These are phyloP conservation scores for Mucor irregularis DNA, from an alignment of 371 early-diverging fungal species.

Conservation along the genomic window DNA sequence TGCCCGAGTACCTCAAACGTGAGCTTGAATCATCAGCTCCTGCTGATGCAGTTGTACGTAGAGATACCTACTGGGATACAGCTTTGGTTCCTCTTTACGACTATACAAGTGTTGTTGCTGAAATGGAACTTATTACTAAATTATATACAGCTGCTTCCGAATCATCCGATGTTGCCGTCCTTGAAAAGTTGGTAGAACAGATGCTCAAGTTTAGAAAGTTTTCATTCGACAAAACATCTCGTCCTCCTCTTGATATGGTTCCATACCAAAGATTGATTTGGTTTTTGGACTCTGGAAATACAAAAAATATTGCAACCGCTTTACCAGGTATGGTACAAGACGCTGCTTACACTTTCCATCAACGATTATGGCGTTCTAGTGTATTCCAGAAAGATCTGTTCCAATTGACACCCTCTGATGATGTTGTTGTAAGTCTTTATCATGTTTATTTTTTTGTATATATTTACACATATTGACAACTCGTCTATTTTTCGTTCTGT, in stretches of 20 bases:
- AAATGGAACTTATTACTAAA: conserved; percentile 55
- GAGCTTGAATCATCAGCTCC: conserved; percentile 20
- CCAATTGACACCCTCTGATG: conserved; percentile 24
- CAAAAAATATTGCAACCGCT: conserved; percentile 16
- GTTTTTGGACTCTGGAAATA: conserved; percentile 50
- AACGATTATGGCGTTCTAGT: conserved; percentile 46
- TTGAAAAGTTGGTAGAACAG: conserved; percentile 14
- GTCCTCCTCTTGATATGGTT: conserved; percentile 65
- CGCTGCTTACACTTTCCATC: conserved; percentile 37
- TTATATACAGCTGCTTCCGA: conserved; percentile 30
- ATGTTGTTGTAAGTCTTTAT: conserved; percentile 27
- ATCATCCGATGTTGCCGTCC: neutral
- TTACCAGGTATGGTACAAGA: conserved; percentile 47
- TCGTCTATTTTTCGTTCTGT: neutral
- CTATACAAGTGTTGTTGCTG: conserved; percentile 51
- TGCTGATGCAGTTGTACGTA: neutral
- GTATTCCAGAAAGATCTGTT: conserved; percentile 30
- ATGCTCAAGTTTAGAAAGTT: conserved; percentile 40
- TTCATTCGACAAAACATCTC: conserved; percentile 54
- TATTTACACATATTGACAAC: neutral
- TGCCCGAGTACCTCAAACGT: conserved; percentile 46
- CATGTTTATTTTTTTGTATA: neutral
- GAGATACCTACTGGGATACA: conserved; percentile 39
- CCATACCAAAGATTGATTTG: conserved; percentile 70
- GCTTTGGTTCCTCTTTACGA: conserved; percentile 56